Evolutionary conservation across 805 yeast genomes (phyloP), one percentile per base, ranked within the genome.

Genomic region (Candida vaughaniae): DNA sequence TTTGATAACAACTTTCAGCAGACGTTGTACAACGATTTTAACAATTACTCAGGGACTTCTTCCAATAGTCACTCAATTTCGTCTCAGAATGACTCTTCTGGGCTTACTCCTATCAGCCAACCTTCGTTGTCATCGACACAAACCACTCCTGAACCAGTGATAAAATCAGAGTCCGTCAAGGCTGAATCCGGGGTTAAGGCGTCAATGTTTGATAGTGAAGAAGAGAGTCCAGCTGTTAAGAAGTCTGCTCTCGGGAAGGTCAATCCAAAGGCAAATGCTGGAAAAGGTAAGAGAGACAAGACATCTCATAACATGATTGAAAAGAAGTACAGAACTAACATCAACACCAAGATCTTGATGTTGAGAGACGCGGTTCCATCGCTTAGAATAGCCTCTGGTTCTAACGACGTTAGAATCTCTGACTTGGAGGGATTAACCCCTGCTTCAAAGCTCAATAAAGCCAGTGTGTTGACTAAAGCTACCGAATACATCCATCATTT

Each of bases 321-420:
- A 55, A 85, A 85, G 61, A 80, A 83, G 52, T 86, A 86, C 59
- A 62, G 95, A 48, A 81, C 85, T 15, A 85, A 85, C 52, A 82
- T 85, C 47, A 85, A 84, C 51, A 69, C 82, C 36, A 82, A 80
- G 56, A 84, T 85, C 31, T 47, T 75, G 22, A 82, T 80, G 29
- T 70, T 85, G 22, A 68, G 88, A 52, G 84, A 84, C 48, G 82
- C 87, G 3, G 95, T 86, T 12, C 95, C 95, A 3, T 63, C 93
- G 3, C 66, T 86, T 35, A 69, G 86, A 48, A 78, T 82, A 25
- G 82, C 82, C 6, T 28, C 31, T 28, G 72, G 77, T 30, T 60
- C 67, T 12, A 69, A 66, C 3, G 69, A 74, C 39, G 64, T 71
- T 12, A 48, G 57, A 4, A 38, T 64, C 22, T 61, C 65, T 3